These are phyloP conservation scores for Silene coronaria DNA, from an alignment of 179 eudicot genomes.

Conservation along the genomic window DNA sequence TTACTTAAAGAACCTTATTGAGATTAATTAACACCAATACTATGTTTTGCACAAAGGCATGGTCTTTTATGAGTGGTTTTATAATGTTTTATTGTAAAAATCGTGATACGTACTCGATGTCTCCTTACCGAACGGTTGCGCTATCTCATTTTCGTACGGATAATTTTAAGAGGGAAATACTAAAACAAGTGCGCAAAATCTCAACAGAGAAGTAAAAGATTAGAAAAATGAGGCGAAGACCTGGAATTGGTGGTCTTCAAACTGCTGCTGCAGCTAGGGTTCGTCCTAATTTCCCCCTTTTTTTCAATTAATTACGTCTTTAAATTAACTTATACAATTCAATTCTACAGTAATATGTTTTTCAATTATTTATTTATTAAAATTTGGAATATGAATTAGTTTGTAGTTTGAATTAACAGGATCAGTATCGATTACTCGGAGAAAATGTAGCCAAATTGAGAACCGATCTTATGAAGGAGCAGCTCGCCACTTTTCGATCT, in stretches of 20 bases:
- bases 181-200: neutral
- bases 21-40: no score
- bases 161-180: no score
- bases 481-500: conserved; percentile 79
- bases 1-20: no score
- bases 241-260: conserved; percentile 93
- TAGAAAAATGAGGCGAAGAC: conserved; percentile 71
- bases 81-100: no score
- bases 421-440: conserved; percentile 73
- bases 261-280: conserved; percentile 93
- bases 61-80: no score
- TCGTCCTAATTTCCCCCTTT: conserved; percentile 7
- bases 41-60: no score
- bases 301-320: neutral
- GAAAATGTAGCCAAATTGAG: conserved; percentile 88
- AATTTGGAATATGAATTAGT: neutral
- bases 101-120: no score
- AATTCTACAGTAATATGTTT: neutral
- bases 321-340: no score
- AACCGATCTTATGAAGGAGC: conserved; percentile 94
- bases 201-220: neutral
- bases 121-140: no score
- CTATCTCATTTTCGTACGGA: no score
- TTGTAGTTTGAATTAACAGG: conserved; percentile 33
- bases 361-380: neutral